Conservation (phyloP, 2,329 filamentous ascomycete species). For the Ploettnerulaceae sp. region DNA sequence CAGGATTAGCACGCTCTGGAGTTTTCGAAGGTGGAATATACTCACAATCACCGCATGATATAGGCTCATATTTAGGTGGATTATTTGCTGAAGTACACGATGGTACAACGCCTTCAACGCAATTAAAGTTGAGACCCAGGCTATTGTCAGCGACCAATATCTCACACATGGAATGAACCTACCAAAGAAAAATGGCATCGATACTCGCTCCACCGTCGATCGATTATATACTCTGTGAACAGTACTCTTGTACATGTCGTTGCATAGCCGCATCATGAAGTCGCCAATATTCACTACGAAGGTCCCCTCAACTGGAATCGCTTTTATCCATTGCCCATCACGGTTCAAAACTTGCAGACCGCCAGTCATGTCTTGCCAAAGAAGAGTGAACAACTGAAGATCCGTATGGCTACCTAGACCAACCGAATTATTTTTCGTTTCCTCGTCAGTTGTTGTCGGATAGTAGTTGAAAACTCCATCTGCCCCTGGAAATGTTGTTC, state of each 20-base stretch:
- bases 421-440: slow-evolving; percentile 32
- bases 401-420: slow-evolving; percentile 46
- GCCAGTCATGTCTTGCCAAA: slow-evolving; percentile 43
- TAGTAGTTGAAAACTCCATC: slow-evolving; percentile 44
- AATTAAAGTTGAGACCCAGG: slow-evolving; percentile 37
- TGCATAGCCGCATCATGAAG: slow-evolving; percentile 47
- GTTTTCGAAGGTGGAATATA: background rate
- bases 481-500: slow-evolving; percentile 46
- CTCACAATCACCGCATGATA: slow-evolving; percentile 45
- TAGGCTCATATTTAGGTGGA: slow-evolving; percentile 46
- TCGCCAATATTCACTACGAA: slow-evolving; percentile 50
- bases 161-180: slow-evolving; percentile 5
- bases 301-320: slow-evolving; percentile 42
- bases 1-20: slow-evolving; percentile 5
- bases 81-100: slow-evolving; percentile 43
- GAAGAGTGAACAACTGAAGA: slow-evolving; percentile 45
- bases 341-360: slow-evolving; percentile 42
- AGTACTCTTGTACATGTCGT: slow-evolving; percentile 46
- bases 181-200: slow-evolving; percentile 54
- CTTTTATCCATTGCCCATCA: slow-evolving; percentile 41
- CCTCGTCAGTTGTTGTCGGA: slow-evolving; percentile 35
- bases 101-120: slow-evolving; percentile 44
- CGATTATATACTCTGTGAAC: slow-evolving; percentile 48
- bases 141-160: background rate
- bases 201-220: slow-evolving; percentile 40